These are phyloP conservation scores for Kalmanozyma brasiliensis DNA, from an alignment of 1,284 basidiomycete species.

Conservation along the genomic window DNA sequence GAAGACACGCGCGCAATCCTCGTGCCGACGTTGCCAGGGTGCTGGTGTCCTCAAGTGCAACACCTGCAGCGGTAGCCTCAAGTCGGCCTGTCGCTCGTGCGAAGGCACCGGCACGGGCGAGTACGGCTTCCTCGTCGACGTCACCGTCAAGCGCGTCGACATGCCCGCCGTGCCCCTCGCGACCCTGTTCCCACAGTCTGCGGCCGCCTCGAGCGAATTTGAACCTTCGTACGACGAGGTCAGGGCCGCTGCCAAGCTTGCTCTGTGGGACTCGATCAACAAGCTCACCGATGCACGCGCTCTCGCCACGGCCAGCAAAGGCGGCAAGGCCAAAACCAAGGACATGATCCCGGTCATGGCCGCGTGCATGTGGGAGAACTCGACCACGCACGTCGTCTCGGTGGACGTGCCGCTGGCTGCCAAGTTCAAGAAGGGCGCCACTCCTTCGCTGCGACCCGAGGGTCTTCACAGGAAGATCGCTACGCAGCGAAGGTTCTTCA, in stretches of 20 bases:
- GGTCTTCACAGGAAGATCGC: slow-evolving; percentile 37
- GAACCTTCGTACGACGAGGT: slow-evolving; percentile 44
- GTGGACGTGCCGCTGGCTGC: slow-evolving; percentile 45
- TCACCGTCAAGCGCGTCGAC: slow-evolving; percentile 52
- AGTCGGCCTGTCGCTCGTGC: slow-evolving; percentile 44
- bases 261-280: slow-evolving; percentile 43
- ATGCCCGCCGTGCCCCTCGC: slow-evolving; percentile 51
- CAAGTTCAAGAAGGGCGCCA: slow-evolving; percentile 36
- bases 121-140: slow-evolving; percentile 54
- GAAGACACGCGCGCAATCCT: slow-evolving; percentile 43
- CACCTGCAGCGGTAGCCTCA: slow-evolving; percentile 45
- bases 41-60: slow-evolving; percentile 52
- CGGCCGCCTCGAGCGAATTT: slow-evolving; percentile 1
- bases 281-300: slow-evolving; percentile 35
- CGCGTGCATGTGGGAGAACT: slow-evolving; percentile 55
- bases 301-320: slow-evolving; percentile 6
- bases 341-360: slow-evolving; percentile 54
- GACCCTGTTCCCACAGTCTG: slow-evolving; percentile 33
- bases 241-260: slow-evolving; percentile 35
- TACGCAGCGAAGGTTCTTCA: slow-evolving; percentile 39
- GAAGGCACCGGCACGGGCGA: slow-evolving; percentile 45
- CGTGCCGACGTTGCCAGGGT: slow-evolving; percentile 53
- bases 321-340: slow-evolving; percentile 29
- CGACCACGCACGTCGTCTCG: slow-evolving; percentile 37
- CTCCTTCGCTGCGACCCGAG: slow-evolving; percentile 24